Conservation (phyloP, 176 grass and related monocot genomes). For the Carex kokanica region DNA sequence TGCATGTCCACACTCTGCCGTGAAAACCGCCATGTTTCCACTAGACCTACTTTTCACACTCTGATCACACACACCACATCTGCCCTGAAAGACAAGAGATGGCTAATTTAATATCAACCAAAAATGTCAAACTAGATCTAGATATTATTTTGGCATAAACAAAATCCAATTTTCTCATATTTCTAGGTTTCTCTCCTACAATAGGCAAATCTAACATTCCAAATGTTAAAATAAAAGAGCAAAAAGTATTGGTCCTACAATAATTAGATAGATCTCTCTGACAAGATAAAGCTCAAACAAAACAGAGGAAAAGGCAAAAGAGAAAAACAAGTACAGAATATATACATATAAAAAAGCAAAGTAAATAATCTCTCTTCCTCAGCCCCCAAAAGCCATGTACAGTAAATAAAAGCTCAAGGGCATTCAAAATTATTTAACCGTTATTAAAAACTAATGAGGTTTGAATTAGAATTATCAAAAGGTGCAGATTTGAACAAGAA, state of each 20-base stretch:
- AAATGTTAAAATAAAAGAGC: constrained; percentile 32
- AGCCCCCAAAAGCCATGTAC: neutral
- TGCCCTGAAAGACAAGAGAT: constrained; percentile 39
- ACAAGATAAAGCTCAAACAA: constrained; percentile 17
- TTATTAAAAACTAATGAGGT: too few species aligned
- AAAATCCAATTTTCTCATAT: neutral
- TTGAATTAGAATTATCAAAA: neutral
- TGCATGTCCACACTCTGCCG: constrained; percentile 81
- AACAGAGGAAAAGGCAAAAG: constrained; percentile 29
- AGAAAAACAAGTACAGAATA: neutral
- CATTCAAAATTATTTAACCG: neutral
- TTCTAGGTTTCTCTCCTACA: neutral
- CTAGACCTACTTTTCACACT: constrained; percentile 51
- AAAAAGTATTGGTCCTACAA: constrained; percentile 18
- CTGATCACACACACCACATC: constrained; percentile 66
- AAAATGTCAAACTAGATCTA: neutral
- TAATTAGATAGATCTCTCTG: constrained; percentile 26
- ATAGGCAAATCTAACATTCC: constrained; percentile 1
- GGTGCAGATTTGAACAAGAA: neutral
- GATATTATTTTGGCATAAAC: neutral
- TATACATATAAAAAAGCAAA: constrained; percentile 20
- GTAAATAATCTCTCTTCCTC: constrained; percentile 12
- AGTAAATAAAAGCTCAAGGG: neutral
- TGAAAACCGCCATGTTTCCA: constrained; percentile 76
- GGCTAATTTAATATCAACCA: neutral